Base-by-base conservation (phyloP, 2,329 filamentous ascomycete genomes). In the Neopestalotiopsis rosae region DNA sequence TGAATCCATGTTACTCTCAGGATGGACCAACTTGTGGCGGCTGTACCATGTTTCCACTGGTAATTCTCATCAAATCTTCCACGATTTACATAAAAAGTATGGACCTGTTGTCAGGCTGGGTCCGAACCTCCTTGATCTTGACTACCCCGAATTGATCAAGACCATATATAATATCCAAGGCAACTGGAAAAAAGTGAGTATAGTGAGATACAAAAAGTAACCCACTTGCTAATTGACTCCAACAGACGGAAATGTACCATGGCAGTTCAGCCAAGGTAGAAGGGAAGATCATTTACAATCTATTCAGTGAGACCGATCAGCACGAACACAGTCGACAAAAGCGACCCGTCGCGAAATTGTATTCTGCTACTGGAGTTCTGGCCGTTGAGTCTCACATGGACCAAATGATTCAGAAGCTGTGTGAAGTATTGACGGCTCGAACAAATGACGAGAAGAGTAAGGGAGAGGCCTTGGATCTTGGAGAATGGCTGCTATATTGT, bases 181-280 rank as follows among this genome's bases (percentile, higher is more conserved):
- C 6, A 34, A 38, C 24, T 62, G n/a, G 24, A 38, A 38, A 4
- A 42, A 62, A 3, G n/a, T 62, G 2, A 32, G 9, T 5, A 20
- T 28, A 2, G 2, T 40, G 13, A 7, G 59, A 20, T 1, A 13
- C 12, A 17, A 7, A 20, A 17, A 9, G 5, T 5, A 10, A 9
- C 1, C n/a, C 4, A 7, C 34, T 28, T 59, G 24, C 13, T 30
- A 38, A 38, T 5, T 4, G 2, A 42, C 17, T 24, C 59, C 24
- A 4, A 24, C 62, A 81, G 79, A 81, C 79, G 13, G 79, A 81
- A 42, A 79, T 81, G 32, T 82, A 82, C 68, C 74, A 79, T 38
- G 77, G 75, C 67, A 80, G 75, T 71, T 79, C 77, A 68, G 75
- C 77, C 32, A 71, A 78, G 30, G 74, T 77, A 66, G 72, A 79